Evolutionary conservation across 805 yeast genomes (phyloP).

Genomic region (Candida chauliodis): DNA sequence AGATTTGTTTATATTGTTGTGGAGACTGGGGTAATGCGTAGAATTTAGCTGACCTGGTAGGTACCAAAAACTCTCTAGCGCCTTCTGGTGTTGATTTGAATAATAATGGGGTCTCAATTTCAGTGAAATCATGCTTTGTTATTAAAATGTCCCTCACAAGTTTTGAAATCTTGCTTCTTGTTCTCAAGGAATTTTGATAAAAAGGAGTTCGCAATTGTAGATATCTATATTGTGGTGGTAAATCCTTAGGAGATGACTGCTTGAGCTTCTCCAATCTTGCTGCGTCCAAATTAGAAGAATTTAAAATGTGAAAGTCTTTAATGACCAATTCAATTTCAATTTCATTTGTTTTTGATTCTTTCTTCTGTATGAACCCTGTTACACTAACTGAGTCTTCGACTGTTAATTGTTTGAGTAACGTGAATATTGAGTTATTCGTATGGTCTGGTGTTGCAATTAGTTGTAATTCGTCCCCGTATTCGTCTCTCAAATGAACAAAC

Average conservation of each 20-base stretch:
- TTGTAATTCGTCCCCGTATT: slow-evolving; percentile 64
- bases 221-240: slow-evolving; percentile 79
- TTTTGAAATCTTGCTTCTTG: slow-evolving; percentile 54
- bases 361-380: slow-evolving; percentile 48
- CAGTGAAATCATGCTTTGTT: slow-evolving; percentile 52
- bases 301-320: slow-evolving; percentile 50
- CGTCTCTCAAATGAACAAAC: slow-evolving; percentile 76
- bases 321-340: slow-evolving; percentile 58
- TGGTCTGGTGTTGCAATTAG: slow-evolving; percentile 37
- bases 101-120: slow-evolving; percentile 87
- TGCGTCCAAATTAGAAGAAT: slow-evolving; percentile 59
- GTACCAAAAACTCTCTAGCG: slow-evolving; percentile 92
- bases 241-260: slow-evolving; percentile 44
- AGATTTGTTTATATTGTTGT: slow-evolving; percentile 91
- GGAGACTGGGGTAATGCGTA: slow-evolving; percentile 98
- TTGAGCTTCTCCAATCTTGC: slow-evolving; percentile 65
- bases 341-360: slow-evolving; percentile 16
- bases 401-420: slow-evolving; percentile 47
- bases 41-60: slow-evolving; percentile 66
- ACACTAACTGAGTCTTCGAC: slow-evolving; percentile 72
- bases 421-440: slow-evolving; percentile 32
- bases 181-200: slow-evolving; percentile 53
- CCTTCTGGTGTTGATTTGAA: slow-evolving; percentile 98
- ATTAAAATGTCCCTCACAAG: slow-evolving; percentile 40
- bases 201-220: slow-evolving; percentile 66